Base-by-base conservation (phyloP, 306 rosid species). In the Prunus dulcis region DNA sequence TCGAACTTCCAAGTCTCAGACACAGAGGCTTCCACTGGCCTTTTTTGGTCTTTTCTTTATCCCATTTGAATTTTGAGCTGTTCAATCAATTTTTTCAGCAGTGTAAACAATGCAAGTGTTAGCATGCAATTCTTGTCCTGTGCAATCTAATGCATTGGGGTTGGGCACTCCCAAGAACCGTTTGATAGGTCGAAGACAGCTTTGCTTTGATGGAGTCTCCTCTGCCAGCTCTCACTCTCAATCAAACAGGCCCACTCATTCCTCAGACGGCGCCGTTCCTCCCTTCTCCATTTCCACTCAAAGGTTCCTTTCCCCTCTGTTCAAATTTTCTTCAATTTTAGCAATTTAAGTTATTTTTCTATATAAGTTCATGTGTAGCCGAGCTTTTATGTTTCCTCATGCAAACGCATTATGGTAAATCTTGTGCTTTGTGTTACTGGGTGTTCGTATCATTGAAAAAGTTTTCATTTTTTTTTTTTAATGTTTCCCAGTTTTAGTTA, bases 191-290 rank as follows among this genome's bases (percentile, higher is more conserved):
- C 76, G 89, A 56, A 56, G 97, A 60, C 84, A 92, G 84, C 86
- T 95, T 56, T 89, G 87, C 89, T 89, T 87, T 70, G 84, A 88
- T 78, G 86, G 87, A 72, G 63, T 92, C 32, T 89, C 95, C 47
- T 90, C 97, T 71, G 90, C 83, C 1, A 87, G 85, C 64, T 84
- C 91, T 72, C 69, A 75, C 30, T 83, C 96, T 53, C 93, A 74
- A 55, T 72, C 77, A 18, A 69, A 17, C 43, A 9, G 43, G 67
- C 61, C 12, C 15, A 56, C 20, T 28, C 46, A 78, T 75, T 76
- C 79, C 5, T 67, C 84, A 19, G 74, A 82, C 71, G 72, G 80
- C 67, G 76, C 76, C 75, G 69, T 80, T 82, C 11, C 89, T 46
- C 43, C 79, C 62, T 80, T 67, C 64, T 67, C 87, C 79, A 70